Percentiles rank a stretch among this genome's conserved stretches.
Evolutionary conservation across 768 basidiomycete genomes (phyloP).

Genomic region (Lactarius sanguifluus): DNA sequence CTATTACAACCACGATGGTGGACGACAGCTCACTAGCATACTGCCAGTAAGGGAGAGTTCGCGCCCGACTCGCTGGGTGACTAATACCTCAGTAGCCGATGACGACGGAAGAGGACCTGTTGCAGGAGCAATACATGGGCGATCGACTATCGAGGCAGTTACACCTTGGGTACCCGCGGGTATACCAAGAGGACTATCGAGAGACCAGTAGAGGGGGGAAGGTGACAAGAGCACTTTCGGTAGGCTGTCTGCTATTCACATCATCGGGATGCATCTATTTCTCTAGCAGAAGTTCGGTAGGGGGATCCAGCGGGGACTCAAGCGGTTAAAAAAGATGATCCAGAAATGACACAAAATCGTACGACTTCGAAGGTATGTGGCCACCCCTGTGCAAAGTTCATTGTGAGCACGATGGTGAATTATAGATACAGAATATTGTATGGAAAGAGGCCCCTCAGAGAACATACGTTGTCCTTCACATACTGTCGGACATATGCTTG

Average conservation of each 20-base stretch:
- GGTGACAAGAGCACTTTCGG: slow-evolving; percentile 13
- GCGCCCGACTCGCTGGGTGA: slow-evolving; percentile 8
- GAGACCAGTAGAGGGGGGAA: background rate
- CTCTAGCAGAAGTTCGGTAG: slow-evolving; percentile 22
- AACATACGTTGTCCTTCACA: slow-evolving; percentile 32
- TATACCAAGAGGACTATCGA: background rate
- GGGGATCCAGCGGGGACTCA: slow-evolving; percentile 21
- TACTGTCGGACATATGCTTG: slow-evolving; percentile 32
- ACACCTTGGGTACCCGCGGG: slow-evolving; percentile 20
- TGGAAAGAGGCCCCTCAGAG: slow-evolving; percentile 28
- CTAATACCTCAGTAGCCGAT: slow-evolving; percentile 25
- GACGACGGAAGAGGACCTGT: slow-evolving; percentile 29
- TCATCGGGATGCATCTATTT: slow-evolving; percentile 13
- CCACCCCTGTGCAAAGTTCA: slow-evolving; percentile 1
- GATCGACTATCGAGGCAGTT: slow-evolving; percentile 24
- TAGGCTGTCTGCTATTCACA: slow-evolving; percentile 1
- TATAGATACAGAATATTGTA: background rate
- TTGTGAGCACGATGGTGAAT: slow-evolving; percentile 10
- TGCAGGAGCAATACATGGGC: slow-evolving; percentile 28
- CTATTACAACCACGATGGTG: slow-evolving; percentile 7
- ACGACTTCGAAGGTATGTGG: slow-evolving; percentile 8
- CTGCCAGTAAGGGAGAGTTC: slow-evolving; percentile 19
- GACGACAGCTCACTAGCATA: slow-evolving; percentile 18
- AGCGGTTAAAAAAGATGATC: slow-evolving; percentile 25
- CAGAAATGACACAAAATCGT: slow-evolving; percentile 10